A percentile compares a stretch with the other conserved stretches of the same genome.
phyloP scores from a whole-genome alignment of 2,329 filamentous ascomycete genomes.

The Talaromyces sp. region DNA sequence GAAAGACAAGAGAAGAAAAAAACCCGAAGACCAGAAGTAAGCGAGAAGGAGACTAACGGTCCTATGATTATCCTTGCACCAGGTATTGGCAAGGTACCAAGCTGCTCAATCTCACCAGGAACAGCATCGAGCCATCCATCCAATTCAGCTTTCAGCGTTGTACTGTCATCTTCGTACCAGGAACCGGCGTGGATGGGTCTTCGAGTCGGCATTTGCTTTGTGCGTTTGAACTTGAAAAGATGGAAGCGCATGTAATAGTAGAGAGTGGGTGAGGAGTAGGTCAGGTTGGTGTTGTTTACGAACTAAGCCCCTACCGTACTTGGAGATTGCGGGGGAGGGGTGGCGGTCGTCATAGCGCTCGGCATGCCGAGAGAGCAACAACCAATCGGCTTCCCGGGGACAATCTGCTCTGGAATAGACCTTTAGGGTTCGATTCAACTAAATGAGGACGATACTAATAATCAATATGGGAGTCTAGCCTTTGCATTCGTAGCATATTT shows the following conservation, averaged over 20 bases:
- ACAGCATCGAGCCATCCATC: conserved; percentile 73
- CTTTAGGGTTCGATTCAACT: not conserved
- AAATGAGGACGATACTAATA: no score
- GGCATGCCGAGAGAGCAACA: conserved; percentile 7
- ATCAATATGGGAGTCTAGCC: not conserved
- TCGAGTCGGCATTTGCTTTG: conserved; percentile 35
- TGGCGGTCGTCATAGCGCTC: conserved; percentile 12
- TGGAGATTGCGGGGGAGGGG: conserved; percentile 16
- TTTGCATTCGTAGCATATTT: not conserved
- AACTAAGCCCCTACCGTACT: not conserved
- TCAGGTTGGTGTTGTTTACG: not conserved
- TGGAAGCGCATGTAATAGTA: not conserved
- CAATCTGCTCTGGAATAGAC: not conserved
- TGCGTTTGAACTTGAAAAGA: not conserved
- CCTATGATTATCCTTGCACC: conserved; percentile 85
- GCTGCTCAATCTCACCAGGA: conserved; percentile 62
- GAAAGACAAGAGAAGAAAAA: not conserved
- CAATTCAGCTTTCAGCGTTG: conserved; percentile 66
- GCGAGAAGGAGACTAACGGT: conserved; percentile 62
- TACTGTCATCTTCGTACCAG: conserved; percentile 73
- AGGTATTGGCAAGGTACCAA: conserved; percentile 65
- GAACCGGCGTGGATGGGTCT: conserved; percentile 75
- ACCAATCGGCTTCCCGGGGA: not conserved
- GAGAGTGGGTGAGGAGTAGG: not conserved
- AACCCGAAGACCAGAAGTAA: not conserved